phyloP scores from a whole-genome alignment of 2,329 filamentous ascomycete species.

The Hymenoscyphus albidus region DNA sequence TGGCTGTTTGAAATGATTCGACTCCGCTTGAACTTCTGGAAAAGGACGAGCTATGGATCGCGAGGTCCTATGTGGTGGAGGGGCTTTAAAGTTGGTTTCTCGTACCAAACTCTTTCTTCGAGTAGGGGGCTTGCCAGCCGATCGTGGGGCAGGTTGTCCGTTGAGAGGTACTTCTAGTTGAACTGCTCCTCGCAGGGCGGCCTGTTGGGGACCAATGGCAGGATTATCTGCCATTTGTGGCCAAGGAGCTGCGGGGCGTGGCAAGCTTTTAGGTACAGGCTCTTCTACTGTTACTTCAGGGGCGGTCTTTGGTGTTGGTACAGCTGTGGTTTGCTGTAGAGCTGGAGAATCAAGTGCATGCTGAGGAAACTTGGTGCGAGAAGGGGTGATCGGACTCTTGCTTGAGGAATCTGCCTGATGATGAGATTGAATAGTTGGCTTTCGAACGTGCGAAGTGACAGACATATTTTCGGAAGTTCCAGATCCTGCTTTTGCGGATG shows the following conservation, averaged over 20 bases:
- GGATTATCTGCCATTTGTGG: background rate
- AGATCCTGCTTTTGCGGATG: background rate
- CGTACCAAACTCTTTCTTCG: background rate
- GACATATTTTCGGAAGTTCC: background rate
- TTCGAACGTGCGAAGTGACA: background rate
- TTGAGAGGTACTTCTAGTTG: background rate
- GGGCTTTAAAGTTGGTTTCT: background rate
- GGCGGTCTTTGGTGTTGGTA: background rate
- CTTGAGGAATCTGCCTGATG: background rate
- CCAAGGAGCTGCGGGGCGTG: background rate
- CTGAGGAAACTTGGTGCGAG: background rate
- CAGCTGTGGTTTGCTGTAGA: background rate
- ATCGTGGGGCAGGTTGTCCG: background rate
- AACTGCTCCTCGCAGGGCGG: background rate
- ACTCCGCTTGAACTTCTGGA: background rate
- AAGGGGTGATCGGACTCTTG: background rate
- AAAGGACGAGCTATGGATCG: background rate
- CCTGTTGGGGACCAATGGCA: background rate
- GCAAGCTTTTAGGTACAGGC: background rate
- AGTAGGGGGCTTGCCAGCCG: background rate
- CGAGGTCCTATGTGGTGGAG: background rate
- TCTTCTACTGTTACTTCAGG: background rate
- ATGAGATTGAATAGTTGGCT: background rate
- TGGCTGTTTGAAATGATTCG: background rate
- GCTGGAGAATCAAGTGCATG: background rate